These are phyloP conservation scores for Alternaria sp. DNA, from an alignment of 2,329 filamentous ascomycete species.

Conservation along the genomic window DNA sequence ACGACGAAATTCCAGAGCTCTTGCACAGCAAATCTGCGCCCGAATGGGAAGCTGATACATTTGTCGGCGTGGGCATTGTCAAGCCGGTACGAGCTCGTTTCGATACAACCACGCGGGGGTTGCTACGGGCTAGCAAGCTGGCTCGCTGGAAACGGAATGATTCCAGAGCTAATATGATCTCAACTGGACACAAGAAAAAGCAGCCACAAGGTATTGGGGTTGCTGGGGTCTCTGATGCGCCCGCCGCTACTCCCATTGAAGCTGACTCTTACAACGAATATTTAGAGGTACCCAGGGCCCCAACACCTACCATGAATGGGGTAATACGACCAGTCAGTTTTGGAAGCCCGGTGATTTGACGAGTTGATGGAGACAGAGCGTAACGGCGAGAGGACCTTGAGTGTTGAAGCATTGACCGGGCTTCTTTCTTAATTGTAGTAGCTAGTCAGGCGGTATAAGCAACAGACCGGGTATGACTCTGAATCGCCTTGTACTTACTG, in stretches of 20 bases:
- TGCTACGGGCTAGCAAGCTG: slow-evolving; percentile 17
- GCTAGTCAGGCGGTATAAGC: background rate
- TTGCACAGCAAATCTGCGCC: slow-evolving; percentile 1
- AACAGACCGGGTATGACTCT: background rate
- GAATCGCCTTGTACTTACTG: background rate
- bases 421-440: background rate
- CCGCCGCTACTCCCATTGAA: background rate
- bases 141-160: slow-evolving; percentile 1
- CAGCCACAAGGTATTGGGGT: background rate
- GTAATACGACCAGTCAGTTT: slow-evolving; percentile 17
- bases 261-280: background rate
- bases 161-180: background rate
- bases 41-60: slow-evolving; percentile 8
- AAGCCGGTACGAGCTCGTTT: slow-evolving; percentile 5
- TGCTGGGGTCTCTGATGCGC: background rate
- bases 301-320: background rate
- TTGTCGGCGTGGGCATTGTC: slow-evolving; percentile 15
- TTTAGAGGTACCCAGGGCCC: background rate
- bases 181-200: background rate
- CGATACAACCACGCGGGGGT: slow-evolving; percentile 11
- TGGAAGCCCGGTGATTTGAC: slow-evolving; percentile 11
- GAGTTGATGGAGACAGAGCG: slow-evolving; percentile 11
- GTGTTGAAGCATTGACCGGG: background rate
- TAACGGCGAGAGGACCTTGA: background rate
- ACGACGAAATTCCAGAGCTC: background rate